phyloP scores from a whole-genome alignment of 371 early-diverging fungal genomes.

The Actinomortierella ambigua region DNA sequence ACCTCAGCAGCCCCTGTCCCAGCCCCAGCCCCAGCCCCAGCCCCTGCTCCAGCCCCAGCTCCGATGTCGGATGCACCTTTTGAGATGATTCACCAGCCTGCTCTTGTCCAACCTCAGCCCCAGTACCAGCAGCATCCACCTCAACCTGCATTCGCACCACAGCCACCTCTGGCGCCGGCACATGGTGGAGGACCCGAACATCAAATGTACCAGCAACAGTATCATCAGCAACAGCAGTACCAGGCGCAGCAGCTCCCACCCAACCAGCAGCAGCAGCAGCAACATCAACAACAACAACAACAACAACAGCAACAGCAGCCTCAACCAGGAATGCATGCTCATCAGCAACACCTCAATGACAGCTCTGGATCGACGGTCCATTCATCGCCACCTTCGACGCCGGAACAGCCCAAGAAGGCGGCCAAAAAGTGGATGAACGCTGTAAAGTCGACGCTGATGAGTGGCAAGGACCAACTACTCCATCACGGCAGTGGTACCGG shows the following conservation, averaged over 20 bases:
- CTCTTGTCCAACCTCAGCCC: conserved; percentile 3
- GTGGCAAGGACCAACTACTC: too few species aligned
- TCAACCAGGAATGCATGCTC: conserved; percentile 18
- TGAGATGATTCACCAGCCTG: too few species aligned
- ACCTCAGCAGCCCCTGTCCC: background rate
- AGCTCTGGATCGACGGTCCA: conserved; percentile 6
- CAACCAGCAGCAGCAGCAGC: conserved; percentile 13
- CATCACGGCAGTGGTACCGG: too few species aligned
- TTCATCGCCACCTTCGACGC: conserved; percentile 14
- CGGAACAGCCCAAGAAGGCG: conserved; percentile 22
- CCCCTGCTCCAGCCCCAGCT: too few species aligned
- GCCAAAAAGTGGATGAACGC: conserved; percentile 28
- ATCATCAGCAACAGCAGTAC: conserved; percentile 11
- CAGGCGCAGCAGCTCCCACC: conserved; percentile 12
- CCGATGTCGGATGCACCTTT: too few species aligned
- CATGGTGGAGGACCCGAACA: too few species aligned
- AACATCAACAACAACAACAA: conserved; percentile 13
- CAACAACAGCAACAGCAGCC: conserved; percentile 16
- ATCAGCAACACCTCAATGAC: conserved; percentile 5
- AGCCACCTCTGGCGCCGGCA: conserved; percentile 6
- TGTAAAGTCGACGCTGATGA: too few species aligned
- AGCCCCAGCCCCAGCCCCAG: background rate
- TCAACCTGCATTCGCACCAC: conserved; percentile 5
- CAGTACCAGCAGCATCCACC: conserved; percentile 7
- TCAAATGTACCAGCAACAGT: conserved; percentile 15